Percentiles rank a stretch among this genome's conserved stretches.
phyloP scores from a whole-genome alignment of 352 stramenopile species.

The Phytophthora citricola region DNA sequence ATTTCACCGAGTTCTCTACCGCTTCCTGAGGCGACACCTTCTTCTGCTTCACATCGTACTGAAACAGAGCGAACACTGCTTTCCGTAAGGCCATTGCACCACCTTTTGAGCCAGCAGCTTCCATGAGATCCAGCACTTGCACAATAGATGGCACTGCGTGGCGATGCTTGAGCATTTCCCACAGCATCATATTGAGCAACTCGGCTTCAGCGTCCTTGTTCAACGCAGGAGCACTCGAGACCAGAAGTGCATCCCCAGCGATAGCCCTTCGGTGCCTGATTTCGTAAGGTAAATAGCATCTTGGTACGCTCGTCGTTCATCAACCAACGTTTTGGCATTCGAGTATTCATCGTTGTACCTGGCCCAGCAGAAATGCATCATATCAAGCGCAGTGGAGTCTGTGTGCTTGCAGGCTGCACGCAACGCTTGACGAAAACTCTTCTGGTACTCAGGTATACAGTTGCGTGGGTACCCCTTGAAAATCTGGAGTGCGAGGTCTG shows the following conservation, averaged over 20 bases:
- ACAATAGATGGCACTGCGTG: conserved; percentile 41
- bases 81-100: conserved; percentile 44
- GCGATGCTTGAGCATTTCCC: conserved; percentile 56
- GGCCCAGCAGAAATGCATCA: conserved; percentile 49
- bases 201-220: conserved; percentile 38
- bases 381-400: conserved; percentile 44
- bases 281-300: conserved; percentile 26
- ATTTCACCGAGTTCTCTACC: conserved; percentile 39
- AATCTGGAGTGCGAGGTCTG: conserved; percentile 43
- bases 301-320: conserved; percentile 31
- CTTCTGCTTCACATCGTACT: conserved; percentile 38
- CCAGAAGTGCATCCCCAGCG: conserved; percentile 12
- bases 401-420: conserved; percentile 37
- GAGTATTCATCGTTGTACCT: conserved; percentile 27
- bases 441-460: conserved; percentile 46
- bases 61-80: conserved; percentile 36
- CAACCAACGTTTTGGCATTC: conserved; percentile 15
- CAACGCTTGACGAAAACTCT: conserved; percentile 48
- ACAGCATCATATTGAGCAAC: conserved; percentile 57
- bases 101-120: conserved; percentile 35
- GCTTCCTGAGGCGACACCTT: conserved; percentile 29
- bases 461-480: conserved; percentile 52
- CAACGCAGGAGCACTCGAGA: conserved; percentile 8
- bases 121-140: conserved; percentile 52
- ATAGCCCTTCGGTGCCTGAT: conserved; percentile 14